These are phyloP conservation scores for Dimocarpus longan DNA, from an alignment of 345 rosid genomes.

Conservation along the genomic window DNA sequence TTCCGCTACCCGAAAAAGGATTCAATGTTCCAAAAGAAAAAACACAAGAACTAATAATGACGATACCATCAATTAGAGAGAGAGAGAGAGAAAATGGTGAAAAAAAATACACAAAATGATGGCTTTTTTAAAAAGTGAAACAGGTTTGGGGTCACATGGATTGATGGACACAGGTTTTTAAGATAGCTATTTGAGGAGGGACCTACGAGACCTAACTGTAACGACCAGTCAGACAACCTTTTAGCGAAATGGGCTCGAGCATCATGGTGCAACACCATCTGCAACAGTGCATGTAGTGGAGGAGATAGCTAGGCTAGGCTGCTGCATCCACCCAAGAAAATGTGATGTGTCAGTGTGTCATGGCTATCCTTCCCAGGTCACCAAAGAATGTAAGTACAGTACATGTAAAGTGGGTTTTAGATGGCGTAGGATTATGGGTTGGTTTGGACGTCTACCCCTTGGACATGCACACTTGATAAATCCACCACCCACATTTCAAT, in stretches of 20 bases:
- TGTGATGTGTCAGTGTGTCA: neutral
- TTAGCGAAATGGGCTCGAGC: too few species aligned
- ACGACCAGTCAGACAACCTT: neutral
- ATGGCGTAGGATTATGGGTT: neutral
- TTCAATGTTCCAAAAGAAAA: neutral
- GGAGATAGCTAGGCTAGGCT: too few species aligned
- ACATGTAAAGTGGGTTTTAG: too few species aligned
- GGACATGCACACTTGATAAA: too few species aligned
- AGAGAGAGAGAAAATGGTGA: neutral
- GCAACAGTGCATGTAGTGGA: neutral
- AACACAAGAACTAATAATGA: neutral
- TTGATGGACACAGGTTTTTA: neutral
- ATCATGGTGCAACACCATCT: too few species aligned
- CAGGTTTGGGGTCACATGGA: neutral
- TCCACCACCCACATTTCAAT: too few species aligned
- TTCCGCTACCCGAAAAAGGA: neutral
- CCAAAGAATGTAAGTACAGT: neutral
- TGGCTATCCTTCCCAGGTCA: neutral
- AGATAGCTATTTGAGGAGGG: neutral
- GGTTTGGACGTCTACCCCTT: too few species aligned
- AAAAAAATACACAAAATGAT: neutral
- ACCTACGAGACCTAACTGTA: slow-evolving; percentile 9
- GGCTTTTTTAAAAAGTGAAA: neutral
- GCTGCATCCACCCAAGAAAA: neutral
- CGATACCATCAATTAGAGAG: neutral